Evolutionary conservation across 331 rosid species (phyloP), one percentile per base, ranked within the genome.

Genomic region (Quercus phellos): DNA sequence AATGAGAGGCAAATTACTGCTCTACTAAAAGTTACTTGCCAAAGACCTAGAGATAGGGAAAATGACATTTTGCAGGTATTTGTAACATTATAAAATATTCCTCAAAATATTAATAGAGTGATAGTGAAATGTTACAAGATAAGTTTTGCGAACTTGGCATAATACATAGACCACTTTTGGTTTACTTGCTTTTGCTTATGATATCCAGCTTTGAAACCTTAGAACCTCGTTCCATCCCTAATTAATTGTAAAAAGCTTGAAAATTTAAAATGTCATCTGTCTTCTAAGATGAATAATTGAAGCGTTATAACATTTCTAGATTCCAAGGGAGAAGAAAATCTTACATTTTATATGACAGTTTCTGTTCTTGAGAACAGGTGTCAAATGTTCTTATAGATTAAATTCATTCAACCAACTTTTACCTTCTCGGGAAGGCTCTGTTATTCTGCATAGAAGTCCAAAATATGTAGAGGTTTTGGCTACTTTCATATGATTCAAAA

Each of bases 1-100:
- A 93, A 93, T 56, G 98, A 93, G 89, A 91, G 88, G 83, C 98
- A 93, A 87, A 93, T 93, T 81, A 93, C 98, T n/a, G 90, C 93
- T 22, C 90, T 93, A 13, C 81, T 93, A 46, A 93, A 89, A 80
- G 96, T 93, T 77, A 93, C 98, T 12, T 93, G 98, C 87, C 98
- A 93, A 87, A 93, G 98, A 80, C 98, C 98, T 5, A 88, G 90
- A 19, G 98, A 93, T 71, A 92, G 94, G 51, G 98, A 91, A 86
- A 89, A 90, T 78, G 94, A 93, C 84, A 93, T 93, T 78, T 82
- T 93, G 64, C 89, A 84, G 97, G 98, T 93, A 87, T 22, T 56
- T 26, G 72, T 38, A 14, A 9, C 42, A 18, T 35, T 13, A 21
- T 55, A 9, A 17, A 55, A 19, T 72, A 14, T 22, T 50, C 43